Conservation (phyloP, 345 rosid genomes). For the Brassica rapa region DNA sequence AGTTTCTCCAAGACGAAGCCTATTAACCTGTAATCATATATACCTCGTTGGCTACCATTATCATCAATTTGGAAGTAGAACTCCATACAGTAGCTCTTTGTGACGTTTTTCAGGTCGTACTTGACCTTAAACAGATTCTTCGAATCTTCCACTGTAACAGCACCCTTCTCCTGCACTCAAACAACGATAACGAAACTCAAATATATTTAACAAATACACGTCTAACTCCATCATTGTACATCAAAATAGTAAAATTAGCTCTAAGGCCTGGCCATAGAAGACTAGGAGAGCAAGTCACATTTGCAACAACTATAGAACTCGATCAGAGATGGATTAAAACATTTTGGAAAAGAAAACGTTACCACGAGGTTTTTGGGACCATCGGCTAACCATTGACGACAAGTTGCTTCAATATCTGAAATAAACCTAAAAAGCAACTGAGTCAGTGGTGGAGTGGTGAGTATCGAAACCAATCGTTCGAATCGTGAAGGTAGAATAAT, state of each 20-base stretch:
- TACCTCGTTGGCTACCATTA: constrained; percentile 48
- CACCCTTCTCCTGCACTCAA: constrained; percentile 76
- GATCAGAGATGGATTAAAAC: neutral
- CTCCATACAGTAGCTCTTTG: constrained; percentile 85
- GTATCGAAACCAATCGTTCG: constrained; percentile 12
- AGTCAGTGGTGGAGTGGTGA: neutral
- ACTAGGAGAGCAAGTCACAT: neutral
- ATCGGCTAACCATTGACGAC: constrained; percentile 91
- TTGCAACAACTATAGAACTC: neutral
- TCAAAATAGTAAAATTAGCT: neutral
- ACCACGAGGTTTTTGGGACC: constrained; percentile 87
- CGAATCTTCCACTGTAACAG: constrained; percentile 56
- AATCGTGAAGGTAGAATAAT: constrained; percentile 33
- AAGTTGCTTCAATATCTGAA: constrained; percentile 89
- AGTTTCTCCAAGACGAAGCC: constrained; percentile 13
- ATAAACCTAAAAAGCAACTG: constrained; percentile 61
- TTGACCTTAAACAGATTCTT: constrained; percentile 65
- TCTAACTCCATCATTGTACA: neutral
- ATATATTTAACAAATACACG: neutral
- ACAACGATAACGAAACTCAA: constrained; percentile 15
- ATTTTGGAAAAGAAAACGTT: constrained; percentile 37
- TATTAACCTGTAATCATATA: constrained; percentile 27
- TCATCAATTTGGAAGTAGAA: constrained; percentile 61
- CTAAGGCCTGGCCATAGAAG: too few relatives aligned
- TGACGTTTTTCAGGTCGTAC: constrained; percentile 63